These are phyloP conservation scores for Candolleomyces aberdarensis DNA, from an alignment of 768 basidiomycete genomes.

Conservation along the genomic window DNA sequence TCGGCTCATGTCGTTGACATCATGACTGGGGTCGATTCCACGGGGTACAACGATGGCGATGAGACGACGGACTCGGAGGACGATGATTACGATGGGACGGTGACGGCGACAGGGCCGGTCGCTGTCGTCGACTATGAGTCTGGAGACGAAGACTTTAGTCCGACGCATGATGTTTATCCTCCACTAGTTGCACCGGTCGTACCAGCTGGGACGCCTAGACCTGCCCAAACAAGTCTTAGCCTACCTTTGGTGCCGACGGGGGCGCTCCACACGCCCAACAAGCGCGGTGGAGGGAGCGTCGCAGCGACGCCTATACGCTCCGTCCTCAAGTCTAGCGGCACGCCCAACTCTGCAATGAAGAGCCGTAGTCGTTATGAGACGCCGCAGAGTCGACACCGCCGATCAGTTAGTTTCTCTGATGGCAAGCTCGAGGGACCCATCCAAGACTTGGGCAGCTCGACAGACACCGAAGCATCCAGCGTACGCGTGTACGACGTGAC, in stretches of 20 bases:
- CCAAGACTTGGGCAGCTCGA: slow-evolving; percentile 42
- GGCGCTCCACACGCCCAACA: slow-evolving; percentile 6
- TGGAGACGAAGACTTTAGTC: slow-evolving; percentile 32
- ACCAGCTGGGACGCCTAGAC: slow-evolving; percentile 3
- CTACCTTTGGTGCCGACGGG: background rate
- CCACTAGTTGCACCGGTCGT: slow-evolving; percentile 4
- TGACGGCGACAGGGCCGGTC: slow-evolving; percentile 23
- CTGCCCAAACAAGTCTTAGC: background rate
- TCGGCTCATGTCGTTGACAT: slow-evolving; percentile 49
- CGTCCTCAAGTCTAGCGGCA: slow-evolving; percentile 43
- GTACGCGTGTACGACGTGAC: slow-evolving; percentile 14
- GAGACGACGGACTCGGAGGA: slow-evolving; percentile 54
- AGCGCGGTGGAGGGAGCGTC: slow-evolving; percentile 4
- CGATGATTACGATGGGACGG: slow-evolving; percentile 32
- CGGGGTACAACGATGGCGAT: slow-evolving; percentile 34
- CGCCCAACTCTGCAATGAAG: slow-evolving; percentile 61
- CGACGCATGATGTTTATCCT: slow-evolving; percentile 1
- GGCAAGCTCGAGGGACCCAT: slow-evolving; percentile 91
- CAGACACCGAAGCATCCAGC: slow-evolving; percentile 9
- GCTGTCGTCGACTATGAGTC: slow-evolving; percentile 37
- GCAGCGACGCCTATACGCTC: slow-evolving; percentile 38
- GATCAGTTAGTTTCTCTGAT: slow-evolving; percentile 96
- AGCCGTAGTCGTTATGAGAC: slow-evolving; percentile 49
- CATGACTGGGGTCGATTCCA: slow-evolving; percentile 46
- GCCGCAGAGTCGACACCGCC: slow-evolving; percentile 58